phyloP scores from a whole-genome alignment of 1,284 basidiomycete genomes.

The Cutaneotrichosporon sp. region DNA sequence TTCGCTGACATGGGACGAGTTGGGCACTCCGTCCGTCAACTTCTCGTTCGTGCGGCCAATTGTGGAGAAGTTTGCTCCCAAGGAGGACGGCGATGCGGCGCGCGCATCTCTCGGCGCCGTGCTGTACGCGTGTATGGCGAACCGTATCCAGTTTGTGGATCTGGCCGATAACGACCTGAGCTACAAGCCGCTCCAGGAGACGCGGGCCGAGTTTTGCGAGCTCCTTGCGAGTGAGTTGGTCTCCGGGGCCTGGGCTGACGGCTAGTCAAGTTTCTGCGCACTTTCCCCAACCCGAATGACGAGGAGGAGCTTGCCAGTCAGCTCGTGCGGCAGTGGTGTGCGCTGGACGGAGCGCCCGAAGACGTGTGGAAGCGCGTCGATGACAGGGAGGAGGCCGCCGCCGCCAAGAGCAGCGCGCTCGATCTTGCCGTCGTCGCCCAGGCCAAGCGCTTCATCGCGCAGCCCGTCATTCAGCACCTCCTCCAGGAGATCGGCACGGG shows the following conservation, averaged over 20 bases:
- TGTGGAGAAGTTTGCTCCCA: conserved; percentile 66
- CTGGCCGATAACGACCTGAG: conserved; percentile 63
- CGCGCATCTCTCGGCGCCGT: conserved; percentile 28
- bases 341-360: conserved; percentile 68
- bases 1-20: conserved; percentile 74
- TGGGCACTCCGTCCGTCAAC: conserved; percentile 76
- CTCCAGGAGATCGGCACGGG: conserved; percentile 74
- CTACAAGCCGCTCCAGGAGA: conserved; percentile 63
- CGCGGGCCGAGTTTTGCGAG: conserved; percentile 74
- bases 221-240: conserved; percentile 63
- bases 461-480: conserved; percentile 72
- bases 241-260: too few relatives aligned
- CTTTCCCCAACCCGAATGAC: conserved; percentile 57
- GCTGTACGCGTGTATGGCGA: conserved; percentile 42
- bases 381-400: conserved; percentile 55
- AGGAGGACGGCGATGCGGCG: conserved; percentile 49
- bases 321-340: conserved; percentile 71
- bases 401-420: conserved; percentile 64
- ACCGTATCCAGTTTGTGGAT: conserved; percentile 45
- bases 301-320: conserved; percentile 68
- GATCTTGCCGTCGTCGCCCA: conserved; percentile 80
- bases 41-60: conserved; percentile 75
- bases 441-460: conserved; percentile 70
- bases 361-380: conserved; percentile 63
- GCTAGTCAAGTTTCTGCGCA: conserved; percentile 66